phyloP scores from a whole-genome alignment of 495 filamentous ascomycete genomes.

The Aspergillus indologenus region DNA sequence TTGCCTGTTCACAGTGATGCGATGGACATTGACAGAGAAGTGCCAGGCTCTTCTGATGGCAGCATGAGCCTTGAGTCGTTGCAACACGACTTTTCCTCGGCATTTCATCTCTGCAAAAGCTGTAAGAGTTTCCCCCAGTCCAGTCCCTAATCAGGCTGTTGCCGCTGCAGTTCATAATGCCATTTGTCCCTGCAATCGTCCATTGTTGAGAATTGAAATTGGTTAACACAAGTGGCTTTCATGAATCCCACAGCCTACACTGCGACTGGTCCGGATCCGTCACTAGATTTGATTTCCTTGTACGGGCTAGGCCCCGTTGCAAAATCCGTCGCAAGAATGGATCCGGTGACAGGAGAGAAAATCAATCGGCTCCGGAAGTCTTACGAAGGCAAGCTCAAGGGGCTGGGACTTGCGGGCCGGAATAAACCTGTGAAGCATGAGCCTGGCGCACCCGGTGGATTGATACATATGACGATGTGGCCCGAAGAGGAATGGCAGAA shows the following conservation, averaged over 20 bases:
- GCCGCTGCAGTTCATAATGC: constrained; percentile 23
- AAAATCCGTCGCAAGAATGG: constrained; percentile 60
- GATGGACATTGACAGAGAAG: constrained; percentile 40
- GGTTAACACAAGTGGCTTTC: constrained; percentile 43
- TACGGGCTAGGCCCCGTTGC: constrained; percentile 60
- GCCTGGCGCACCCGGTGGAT: constrained; percentile 36
- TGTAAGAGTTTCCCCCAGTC: constrained; percentile 42
- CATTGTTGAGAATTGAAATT: constrained; percentile 24
- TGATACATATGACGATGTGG: constrained; percentile 47
- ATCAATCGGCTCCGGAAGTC: constrained; percentile 72
- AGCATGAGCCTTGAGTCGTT: constrained; percentile 41
- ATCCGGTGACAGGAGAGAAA: constrained; percentile 65
- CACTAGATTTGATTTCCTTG: constrained; percentile 60
- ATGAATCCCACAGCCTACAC: constrained; percentile 38
- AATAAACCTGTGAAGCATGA: constrained; percentile 57
- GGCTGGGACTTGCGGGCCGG: constrained; percentile 58
- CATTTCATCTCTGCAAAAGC: constrained; percentile 52
- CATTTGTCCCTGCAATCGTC: constrained; percentile 24
- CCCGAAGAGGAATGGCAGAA: constrained; percentile 67
- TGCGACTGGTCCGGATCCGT: constrained; percentile 54
- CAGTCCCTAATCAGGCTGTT: constrained; percentile 31
- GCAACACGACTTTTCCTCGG: constrained; percentile 44
- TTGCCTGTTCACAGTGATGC: too few relatives aligned
- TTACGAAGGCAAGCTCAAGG: constrained; percentile 68
- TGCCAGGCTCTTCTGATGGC: constrained; percentile 15